A percentile compares a stretch with the other conserved stretches of the same genome.
phyloP scores from a whole-genome alignment of 208 protist species.

The Acanthamoeba culbertsoni region DNA sequence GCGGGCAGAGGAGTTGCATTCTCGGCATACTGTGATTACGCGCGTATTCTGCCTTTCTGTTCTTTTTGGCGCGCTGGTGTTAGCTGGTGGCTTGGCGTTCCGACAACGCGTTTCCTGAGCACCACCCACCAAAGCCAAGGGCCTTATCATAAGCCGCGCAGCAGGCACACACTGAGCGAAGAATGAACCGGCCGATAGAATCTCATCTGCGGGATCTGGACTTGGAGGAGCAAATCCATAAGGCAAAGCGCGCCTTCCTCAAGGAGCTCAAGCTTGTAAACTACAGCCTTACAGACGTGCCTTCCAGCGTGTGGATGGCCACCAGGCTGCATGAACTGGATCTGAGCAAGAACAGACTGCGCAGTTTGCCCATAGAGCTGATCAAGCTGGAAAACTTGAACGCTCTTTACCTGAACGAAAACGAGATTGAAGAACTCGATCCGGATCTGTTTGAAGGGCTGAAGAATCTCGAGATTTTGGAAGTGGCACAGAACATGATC shows the following conservation, averaged over 20 bases:
- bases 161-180: no score
- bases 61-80: no score
- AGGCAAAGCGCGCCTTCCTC: slow-evolving; percentile 2
- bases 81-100: no score
- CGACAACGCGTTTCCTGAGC: no score
- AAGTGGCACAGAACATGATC: slow-evolving; percentile 39
- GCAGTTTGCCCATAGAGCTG: background rate
- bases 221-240: background rate
- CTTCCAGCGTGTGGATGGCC: background rate
- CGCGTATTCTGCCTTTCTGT: no score
- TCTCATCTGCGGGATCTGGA: background rate
- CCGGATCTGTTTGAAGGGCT: background rate
- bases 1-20: background rate
- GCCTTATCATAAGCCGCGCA: no score
- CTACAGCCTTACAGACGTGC: slow-evolving; percentile 16
- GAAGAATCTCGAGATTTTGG: background rate
- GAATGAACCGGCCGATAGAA: background rate
- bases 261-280: slow-evolving; percentile 3
- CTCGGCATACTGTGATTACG: no score
- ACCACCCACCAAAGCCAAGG: no score
- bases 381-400: background rate
- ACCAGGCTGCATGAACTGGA: slow-evolving; percentile 15
- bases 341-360: background rate
- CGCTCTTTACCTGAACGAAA: slow-evolving; percentile 3
- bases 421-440: slow-evolving; percentile 20